Base-by-base conservation (phyloP, 495 filamentous ascomycete genomes). In the Xylaria scruposa region DNA sequence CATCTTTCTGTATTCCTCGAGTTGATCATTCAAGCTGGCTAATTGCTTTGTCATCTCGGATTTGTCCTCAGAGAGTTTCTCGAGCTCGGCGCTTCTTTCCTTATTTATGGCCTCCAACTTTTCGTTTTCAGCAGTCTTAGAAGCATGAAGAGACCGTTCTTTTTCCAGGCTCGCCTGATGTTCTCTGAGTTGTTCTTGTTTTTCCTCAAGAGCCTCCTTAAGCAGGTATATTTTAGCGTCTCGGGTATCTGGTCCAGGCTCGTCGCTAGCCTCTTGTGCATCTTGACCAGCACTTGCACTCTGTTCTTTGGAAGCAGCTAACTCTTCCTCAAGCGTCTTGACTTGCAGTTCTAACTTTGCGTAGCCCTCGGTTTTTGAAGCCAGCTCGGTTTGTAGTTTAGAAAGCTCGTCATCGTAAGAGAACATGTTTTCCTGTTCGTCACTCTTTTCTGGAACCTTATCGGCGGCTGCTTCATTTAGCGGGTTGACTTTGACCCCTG, bases 401-500 rank as follows among this genome's bases (percentile, higher is more conserved):
- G 87, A 85, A 40, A 94, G 86, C 76, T 94, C 90, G 42, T 87
- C 83, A 70, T 93, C 89, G 53, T 93, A 97, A 8, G 93, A 96
- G 81, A 97, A 97, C 81, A 97, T 91, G 29, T 97, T 93, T 75
- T 95, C 93, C 61, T 81, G 85, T 6, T 83, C 81, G 61, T 87
- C 85, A 47, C 74, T 73, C 17, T 68, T 29, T 24, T 73, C 74
- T 21, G 51, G 62, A 12, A 65, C 29, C 7, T 47, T 61, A 29
- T 38, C 24, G 10, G 62, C 72, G 10, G 31, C 51, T 13, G 74
- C 51, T 15, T 49, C 51, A 21, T 72, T 68, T 4, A 38, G 33
- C 59, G 67, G 68, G 4, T 53, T 67, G 40, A 72, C 56, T 21
- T 72, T 60, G n/a, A 73, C 74, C 33, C 77, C 68, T 19, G 68